phyloP scores from a whole-genome alignment of 192 early-diverging fungal genomes.

The Backusella circina region DNA sequence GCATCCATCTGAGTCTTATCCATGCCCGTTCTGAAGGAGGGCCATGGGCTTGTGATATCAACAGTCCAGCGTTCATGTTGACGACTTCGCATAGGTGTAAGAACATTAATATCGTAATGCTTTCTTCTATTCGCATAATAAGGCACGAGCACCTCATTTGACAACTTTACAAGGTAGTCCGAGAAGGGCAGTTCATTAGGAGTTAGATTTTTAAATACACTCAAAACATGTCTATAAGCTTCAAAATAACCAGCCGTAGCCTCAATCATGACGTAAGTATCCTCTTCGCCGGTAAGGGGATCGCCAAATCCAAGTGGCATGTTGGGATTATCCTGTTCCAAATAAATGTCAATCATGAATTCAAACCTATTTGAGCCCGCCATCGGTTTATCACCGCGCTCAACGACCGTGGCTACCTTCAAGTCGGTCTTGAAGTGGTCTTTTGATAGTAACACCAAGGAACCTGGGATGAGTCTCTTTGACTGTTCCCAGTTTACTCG shows the following conservation, averaged over 20 bases:
- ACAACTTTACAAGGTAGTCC: conserved; percentile 36
- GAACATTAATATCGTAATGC: conserved; percentile 16
- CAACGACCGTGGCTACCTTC: conserved; percentile 44
- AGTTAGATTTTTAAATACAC: conserved; percentile 39
- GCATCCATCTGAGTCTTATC: conserved; percentile 43
- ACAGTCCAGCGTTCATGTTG: conserved; percentile 1
- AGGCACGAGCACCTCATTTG: conserved; percentile 33
- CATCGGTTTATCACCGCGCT: conserved; percentile 44
- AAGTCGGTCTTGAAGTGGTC: conserved; percentile 45
- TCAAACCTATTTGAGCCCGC: conserved; percentile 32
- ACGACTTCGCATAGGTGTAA: neutral
- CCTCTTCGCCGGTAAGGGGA: conserved; percentile 1
- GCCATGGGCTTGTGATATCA: conserved; percentile 12
- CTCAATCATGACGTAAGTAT: conserved; percentile 40
- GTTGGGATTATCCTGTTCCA: conserved; percentile 27
- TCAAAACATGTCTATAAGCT: conserved; percentile 51
- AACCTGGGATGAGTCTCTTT: conserved; percentile 52
- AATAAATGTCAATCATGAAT: conserved; percentile 22
- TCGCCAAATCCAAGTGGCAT: conserved; percentile 29
- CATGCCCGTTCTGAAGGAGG: conserved; percentile 22
- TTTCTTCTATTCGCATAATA: conserved; percentile 29
- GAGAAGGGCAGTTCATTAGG: conserved; percentile 38
- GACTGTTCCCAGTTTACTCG: conserved; percentile 45
- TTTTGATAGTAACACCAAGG: conserved; percentile 47
- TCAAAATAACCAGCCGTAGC: conserved; percentile 40